Percentiles rank a stretch among this genome's conserved stretches.
Evolutionary conservation across 73 alveolate genomes (phyloP).

Genomic region (Paramecium pentaurelia): DNA sequence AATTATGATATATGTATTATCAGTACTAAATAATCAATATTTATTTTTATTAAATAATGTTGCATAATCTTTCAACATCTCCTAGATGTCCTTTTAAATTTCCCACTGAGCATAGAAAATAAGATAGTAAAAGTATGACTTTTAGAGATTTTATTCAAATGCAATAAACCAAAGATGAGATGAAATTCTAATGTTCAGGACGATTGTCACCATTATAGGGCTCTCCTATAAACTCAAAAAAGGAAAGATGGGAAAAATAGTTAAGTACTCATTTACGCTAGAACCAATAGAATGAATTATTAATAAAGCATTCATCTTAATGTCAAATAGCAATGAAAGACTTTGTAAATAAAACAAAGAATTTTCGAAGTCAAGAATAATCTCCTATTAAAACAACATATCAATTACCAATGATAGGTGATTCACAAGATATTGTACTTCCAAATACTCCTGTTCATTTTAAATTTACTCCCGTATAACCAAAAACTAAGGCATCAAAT

Average conservation of each 20-base stretch:
- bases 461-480: background rate
- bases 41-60: background rate
- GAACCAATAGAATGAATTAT: background rate
- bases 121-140: background rate
- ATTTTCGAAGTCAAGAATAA: background rate
- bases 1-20: background rate
- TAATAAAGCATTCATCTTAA: background rate
- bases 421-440: background rate
- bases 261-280: background rate
- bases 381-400: background rate
- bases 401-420: background rate
- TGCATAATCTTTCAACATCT: background rate
- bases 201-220: background rate
- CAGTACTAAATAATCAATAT: background rate
- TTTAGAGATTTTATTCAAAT: background rate
- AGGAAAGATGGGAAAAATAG: constrained; percentile 21
- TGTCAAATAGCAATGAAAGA: background rate
- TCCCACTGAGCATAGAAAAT: background rate
- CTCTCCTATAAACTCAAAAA: background rate
- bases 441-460: constrained; percentile 27
- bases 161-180: background rate
- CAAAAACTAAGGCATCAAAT: background rate
- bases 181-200: background rate
- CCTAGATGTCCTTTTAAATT: background rate
- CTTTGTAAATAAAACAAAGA: background rate